Base-by-base conservation (phyloP, 2,329 filamentous ascomycete genomes). In the Cercospora nicotianae region DNA sequence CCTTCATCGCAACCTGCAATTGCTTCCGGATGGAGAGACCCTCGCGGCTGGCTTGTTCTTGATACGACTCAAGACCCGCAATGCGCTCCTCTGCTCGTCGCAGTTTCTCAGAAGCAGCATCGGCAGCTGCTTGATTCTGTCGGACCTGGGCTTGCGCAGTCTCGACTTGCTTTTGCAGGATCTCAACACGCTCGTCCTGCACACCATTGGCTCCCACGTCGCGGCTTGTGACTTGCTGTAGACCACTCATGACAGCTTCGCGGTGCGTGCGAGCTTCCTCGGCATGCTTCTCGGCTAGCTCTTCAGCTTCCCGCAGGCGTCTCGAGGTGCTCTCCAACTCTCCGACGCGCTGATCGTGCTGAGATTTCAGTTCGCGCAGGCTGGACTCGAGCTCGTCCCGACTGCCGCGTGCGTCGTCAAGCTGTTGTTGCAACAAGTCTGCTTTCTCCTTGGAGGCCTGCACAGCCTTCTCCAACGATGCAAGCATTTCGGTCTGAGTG, bases 1-100 rank as follows among this genome's bases (percentile, higher is more conserved):
- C 94, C 72, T 90, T 90, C 78, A 97, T 85, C 4, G 92, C 89
- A 28, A 89, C 86, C 78, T 98, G 95, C 63, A 99, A 86, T 77
- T 98, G 94, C 77, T 95, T 90, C 64, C 95, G 89, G 72, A 98
- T 93, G 39, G 90, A 88, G 64, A 99, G 89, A 60, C 93, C 93
- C 79, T 99, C 96, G 55, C 95, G 88, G 79, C 94, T 98, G 3
- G 94, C 91, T 80, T 99, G 95, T 77, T 99, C 95, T 80, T 99
- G 95, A 79, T 98, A 98, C 30, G 93, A 92, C 79, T 99, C 95
- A 3, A 99, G 86, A 6, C 95, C 95, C 5, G 95, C 96, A 78
- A 99, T 98, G 51, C 95, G 90, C 82, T 98, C 96, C 80, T 99
- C 96, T 3, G 95, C 95, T 67, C 91, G 91, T 63, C 95, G 91